Conservation (phyloP, 176 grass and related monocot genomes). For the Oryza glumipatula region DNA sequence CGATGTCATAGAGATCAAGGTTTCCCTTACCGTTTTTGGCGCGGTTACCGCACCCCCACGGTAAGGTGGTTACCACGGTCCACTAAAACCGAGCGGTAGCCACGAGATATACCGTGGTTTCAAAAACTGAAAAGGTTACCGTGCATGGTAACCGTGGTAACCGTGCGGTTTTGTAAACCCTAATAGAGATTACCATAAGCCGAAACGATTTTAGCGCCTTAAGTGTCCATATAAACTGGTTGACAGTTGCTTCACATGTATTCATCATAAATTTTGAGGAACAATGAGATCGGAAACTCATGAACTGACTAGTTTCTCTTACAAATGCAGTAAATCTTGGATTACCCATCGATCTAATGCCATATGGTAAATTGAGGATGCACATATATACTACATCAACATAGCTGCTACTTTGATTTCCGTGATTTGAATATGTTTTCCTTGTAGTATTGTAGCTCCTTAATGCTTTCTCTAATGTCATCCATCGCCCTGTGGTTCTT, state of each 20-base stretch:
- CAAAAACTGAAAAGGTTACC: too few relatives aligned
- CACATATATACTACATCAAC: neutral
- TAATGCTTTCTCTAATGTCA: conserved; percentile 86
- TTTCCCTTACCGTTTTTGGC: too few relatives aligned
- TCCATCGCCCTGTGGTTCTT: conserved; percentile 86
- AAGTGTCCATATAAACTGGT: too few relatives aligned
- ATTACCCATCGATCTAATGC: neutral
- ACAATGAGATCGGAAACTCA: neutral
- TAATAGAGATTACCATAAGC: neutral
- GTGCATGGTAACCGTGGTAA: too few relatives aligned
- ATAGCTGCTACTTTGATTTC: conserved; percentile 49
- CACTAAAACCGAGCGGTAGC: too few relatives aligned
- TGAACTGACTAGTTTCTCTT: neutral
- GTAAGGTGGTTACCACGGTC: too few relatives aligned
- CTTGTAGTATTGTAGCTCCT: conserved; percentile 84
- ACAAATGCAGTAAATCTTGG: neutral
- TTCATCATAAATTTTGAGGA: neutral
- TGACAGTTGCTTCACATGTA: neutral
- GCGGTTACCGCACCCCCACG: too few relatives aligned
- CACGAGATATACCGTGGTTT: too few relatives aligned
- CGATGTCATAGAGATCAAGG: too few relatives aligned
- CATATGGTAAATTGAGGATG: neutral
- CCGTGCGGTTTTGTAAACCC: too few relatives aligned
- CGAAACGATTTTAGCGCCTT: neutral
- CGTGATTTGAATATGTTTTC: conserved; percentile 85